Conservation (phyloP, 1,139 yeast genomes). For the Blastobotrys arbuscula region DNA sequence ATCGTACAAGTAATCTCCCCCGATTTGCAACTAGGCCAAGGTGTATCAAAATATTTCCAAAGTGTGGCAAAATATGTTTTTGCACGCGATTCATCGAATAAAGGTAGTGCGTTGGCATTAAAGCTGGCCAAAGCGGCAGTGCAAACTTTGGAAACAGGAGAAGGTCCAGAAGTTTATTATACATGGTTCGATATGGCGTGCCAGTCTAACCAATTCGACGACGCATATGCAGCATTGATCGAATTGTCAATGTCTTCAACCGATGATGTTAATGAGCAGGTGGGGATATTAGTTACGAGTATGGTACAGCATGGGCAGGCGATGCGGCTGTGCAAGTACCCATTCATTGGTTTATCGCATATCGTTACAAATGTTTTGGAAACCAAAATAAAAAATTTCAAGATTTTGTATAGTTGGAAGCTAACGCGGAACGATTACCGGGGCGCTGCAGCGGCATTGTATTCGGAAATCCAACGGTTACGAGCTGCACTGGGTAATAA, state of each 20-base stretch:
- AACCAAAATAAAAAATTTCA: not conserved
- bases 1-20: constrained; percentile 1
- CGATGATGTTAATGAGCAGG: constrained; percentile 2
- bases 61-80: constrained; percentile 4
- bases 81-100: not conserved
- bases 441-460: constrained; percentile 23
- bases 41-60: not conserved
- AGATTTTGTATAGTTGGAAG: constrained; percentile 32
- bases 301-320: constrained; percentile 25
- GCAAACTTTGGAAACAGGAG: not conserved
- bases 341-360: constrained; percentile 31
- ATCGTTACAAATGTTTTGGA: constrained; percentile 24
- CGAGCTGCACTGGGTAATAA: not conserved
- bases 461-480: constrained; percentile 9
- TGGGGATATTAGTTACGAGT: constrained; percentile 21
- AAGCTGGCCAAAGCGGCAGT: constrained; percentile 19
- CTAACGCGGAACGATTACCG: constrained; percentile 31
- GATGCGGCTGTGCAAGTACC: constrained; percentile 25
- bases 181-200: constrained; percentile 25
- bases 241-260: constrained; percentile 19
- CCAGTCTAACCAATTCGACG: constrained; percentile 22
- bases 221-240: constrained; percentile 31
- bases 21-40: not conserved
- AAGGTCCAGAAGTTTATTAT: not conserved
- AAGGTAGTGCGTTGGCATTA: constrained; percentile 14